phyloP scores from a whole-genome alignment of 805 yeast genomes.

The Yamadazyma phyllophila region DNA sequence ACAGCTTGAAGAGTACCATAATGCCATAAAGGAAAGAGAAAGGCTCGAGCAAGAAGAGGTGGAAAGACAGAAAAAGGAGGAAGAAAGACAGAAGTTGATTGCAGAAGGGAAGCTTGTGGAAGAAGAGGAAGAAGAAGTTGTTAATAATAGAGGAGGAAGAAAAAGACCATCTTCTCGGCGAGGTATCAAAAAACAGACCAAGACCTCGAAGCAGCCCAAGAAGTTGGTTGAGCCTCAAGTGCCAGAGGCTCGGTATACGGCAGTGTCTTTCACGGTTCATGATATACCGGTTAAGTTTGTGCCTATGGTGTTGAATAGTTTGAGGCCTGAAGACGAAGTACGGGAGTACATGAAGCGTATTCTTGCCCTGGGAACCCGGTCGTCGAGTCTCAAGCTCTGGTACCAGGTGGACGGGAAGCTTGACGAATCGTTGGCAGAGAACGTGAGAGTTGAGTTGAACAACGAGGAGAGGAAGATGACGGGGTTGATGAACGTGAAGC shows the following conservation, averaged over 20 bases:
- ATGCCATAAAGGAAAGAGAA: constrained; percentile 24
- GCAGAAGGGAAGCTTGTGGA: constrained; percentile 14
- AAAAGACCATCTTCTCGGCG: constrained; percentile 19
- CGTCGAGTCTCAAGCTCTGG: constrained; percentile 71
- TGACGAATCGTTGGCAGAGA: constrained; percentile 66
- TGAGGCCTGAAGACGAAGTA: constrained; percentile 55
- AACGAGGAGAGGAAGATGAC: constrained; percentile 50
- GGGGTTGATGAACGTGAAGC: constrained; percentile 21
- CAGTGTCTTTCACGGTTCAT: constrained; percentile 63
- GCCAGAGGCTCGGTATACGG: constrained; percentile 51
- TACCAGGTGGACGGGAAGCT: constrained; percentile 75
- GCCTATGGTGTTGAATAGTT: constrained; percentile 65
- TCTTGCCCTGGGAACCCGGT: constrained; percentile 56
- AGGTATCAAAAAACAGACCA: constrained; percentile 12
- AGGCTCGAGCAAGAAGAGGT: constrained; percentile 26
- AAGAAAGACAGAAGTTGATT: constrained; percentile 16
- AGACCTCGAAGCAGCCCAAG: constrained; percentile 12
- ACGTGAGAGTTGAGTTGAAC: constrained; percentile 54
- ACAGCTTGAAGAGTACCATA: constrained; percentile 28
- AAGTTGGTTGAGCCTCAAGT: constrained; percentile 32
- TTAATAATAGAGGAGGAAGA: constrained; percentile 1
- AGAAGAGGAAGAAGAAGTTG: constrained; percentile 11
- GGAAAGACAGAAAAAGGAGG: constrained; percentile 24
- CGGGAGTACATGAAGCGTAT: constrained; percentile 59
- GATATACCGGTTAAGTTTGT: constrained; percentile 66